Evolutionary conservation across 352 stramenopile species (phyloP).

Genomic region (Hyaloperonospora arabidopsidis): DNA sequence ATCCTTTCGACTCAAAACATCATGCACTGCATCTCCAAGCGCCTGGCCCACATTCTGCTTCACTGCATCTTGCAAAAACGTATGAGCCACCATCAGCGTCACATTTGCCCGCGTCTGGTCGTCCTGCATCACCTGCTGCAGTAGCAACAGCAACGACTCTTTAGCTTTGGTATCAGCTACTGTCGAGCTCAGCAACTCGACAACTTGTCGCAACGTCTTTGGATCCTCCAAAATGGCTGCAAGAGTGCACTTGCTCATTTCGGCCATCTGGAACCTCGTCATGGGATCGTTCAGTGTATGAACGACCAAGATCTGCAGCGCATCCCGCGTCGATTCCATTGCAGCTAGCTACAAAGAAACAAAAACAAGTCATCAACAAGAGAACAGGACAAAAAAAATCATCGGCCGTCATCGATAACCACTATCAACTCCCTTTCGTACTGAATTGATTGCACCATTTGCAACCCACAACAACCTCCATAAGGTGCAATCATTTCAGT

Average conservation of each 20-base stretch:
- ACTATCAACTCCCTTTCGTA: constrained; percentile 1
- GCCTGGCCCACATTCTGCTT: constrained; percentile 53
- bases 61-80: constrained; percentile 58
- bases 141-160: constrained; percentile 40
- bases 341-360: constrained; percentile 42
- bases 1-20: constrained; percentile 64
- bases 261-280: constrained; percentile 44
- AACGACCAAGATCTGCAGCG: constrained; percentile 41
- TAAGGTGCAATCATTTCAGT: constrained; percentile 22
- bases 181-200: constrained; percentile 42
- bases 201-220: constrained; percentile 44
- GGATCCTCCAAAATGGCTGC: constrained; percentile 45
- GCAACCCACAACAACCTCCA: not conserved
- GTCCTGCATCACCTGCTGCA: constrained; percentile 61
- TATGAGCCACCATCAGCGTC: constrained; percentile 53
- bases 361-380: not conserved
- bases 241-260: constrained; percentile 44
- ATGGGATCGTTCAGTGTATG: constrained; percentile 53
- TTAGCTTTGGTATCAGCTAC: constrained; percentile 45
- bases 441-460: constrained; percentile 17
- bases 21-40: constrained; percentile 60
- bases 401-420: too few species aligned
- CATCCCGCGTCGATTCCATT: constrained; percentile 56
- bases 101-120: constrained; percentile 44
- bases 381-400: too few species aligned